These are phyloP conservation scores for Viridothelium virens DNA, from an alignment of 495 filamentous ascomycete genomes.

Conservation along the genomic window DNA sequence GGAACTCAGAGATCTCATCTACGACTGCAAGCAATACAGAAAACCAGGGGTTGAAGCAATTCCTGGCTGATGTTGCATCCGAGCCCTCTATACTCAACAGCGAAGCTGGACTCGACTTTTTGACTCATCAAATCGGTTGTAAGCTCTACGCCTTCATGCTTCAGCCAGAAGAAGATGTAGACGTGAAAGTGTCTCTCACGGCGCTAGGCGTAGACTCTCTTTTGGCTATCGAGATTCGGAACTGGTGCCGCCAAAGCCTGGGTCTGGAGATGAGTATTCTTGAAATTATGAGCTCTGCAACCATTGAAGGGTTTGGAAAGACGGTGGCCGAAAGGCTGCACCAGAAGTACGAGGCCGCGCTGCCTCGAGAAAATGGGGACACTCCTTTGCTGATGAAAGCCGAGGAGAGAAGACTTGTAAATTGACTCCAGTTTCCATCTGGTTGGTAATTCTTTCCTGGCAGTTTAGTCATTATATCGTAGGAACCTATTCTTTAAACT, in stretches of 20 bases:
- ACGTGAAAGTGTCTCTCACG: neutral
- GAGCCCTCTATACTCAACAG: slow-evolving; percentile 10
- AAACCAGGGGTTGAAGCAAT: slow-evolving; percentile 22
- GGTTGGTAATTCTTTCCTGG: too few relatives aligned
- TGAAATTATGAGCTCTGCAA: slow-evolving; percentile 28
- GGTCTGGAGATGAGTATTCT: slow-evolving; percentile 36
- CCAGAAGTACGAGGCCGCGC: neutral
- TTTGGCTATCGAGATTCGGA: slow-evolving; percentile 26
- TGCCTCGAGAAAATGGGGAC: neutral
- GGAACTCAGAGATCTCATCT: slow-evolving; percentile 1
- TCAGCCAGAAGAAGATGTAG: neutral
- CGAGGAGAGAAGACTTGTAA: neutral
- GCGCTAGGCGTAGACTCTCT: slow-evolving; percentile 13
- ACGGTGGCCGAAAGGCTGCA: slow-evolving; percentile 17
- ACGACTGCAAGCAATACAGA: slow-evolving; percentile 3
- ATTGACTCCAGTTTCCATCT: neutral
- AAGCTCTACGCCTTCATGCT: neutral
- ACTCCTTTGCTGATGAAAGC: slow-evolving; percentile 1
- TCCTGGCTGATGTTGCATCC: slow-evolving; percentile 16
- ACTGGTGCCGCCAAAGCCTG: slow-evolving; percentile 30
- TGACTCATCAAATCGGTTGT: neutral
- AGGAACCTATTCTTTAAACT: neutral
- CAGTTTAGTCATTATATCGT: too few relatives aligned
- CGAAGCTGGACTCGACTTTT: neutral
- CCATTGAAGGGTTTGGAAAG: slow-evolving; percentile 24